Evolutionary conservation across 2,329 filamentous ascomycete genomes (phyloP).

Genomic region (Talaromyces pinophilus): DNA sequence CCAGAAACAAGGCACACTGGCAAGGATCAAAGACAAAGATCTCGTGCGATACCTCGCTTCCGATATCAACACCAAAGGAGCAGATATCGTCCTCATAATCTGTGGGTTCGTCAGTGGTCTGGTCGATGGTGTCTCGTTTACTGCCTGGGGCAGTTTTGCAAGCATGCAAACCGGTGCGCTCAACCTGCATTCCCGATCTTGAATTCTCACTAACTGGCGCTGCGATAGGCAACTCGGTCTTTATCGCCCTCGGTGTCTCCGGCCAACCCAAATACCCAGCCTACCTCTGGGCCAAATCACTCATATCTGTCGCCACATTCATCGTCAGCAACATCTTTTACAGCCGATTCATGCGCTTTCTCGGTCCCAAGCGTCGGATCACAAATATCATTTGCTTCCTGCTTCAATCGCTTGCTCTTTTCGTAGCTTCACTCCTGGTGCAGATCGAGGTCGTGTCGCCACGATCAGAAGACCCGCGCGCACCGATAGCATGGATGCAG

Average conservation of each 20-base stretch:
- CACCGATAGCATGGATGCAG: conserved; percentile 40
- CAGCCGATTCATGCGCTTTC: conserved; percentile 36
- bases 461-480: conserved; percentile 32
- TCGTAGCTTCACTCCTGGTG: conserved; percentile 40
- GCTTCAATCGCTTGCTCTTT: conserved; percentile 40
- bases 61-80: conserved; percentile 29
- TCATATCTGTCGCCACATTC: conserved; percentile 44
- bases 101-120: conserved; percentile 45
- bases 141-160: conserved; percentile 46
- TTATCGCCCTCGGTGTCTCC: conserved; percentile 46
- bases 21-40: neutral
- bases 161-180: conserved; percentile 47
- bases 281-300: conserved; percentile 47
- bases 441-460: conserved; percentile 36
- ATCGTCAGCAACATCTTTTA: conserved; percentile 45
- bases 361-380: conserved; percentile 39
- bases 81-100: conserved; percentile 36
- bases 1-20: conserved; percentile 1
- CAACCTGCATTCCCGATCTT: neutral
- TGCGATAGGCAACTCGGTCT: conserved; percentile 45
- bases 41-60: conserved; percentile 6
- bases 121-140: conserved; percentile 45
- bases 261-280: conserved; percentile 43
- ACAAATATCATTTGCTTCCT: conserved; percentile 44
- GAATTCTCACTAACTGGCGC: neutral